Evolutionary conservation across 2,329 filamentous ascomycete genomes (phyloP).

Genomic region (Anisogramma anomala): DNA sequence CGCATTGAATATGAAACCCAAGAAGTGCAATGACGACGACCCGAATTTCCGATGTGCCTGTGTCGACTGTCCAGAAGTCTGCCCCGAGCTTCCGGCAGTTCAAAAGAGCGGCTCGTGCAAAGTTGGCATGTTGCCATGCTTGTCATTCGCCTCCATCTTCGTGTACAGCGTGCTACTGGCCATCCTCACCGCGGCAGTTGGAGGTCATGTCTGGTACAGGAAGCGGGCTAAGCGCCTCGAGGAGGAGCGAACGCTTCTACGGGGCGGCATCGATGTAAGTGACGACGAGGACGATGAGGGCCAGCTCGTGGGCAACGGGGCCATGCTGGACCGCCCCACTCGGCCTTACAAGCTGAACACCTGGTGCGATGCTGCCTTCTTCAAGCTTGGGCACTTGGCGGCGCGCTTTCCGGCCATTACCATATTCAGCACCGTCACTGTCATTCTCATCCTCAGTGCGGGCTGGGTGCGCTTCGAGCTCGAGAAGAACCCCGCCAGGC

Average conservation of each 20-base stretch:
- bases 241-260: conserved; percentile 74
- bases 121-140: conserved; percentile 78
- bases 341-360: conserved; percentile 76
- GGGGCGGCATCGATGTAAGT: conserved; percentile 54
- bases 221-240: conserved; percentile 63
- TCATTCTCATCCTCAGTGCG: conserved; percentile 68
- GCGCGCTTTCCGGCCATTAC: conserved; percentile 78
- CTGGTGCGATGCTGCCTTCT: conserved; percentile 69
- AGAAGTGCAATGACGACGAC: conserved; percentile 83
- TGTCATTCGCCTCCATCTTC: conserved; percentile 86
- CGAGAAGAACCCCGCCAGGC: conserved; percentile 75
- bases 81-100: conserved; percentile 71
- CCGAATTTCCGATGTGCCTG: conserved; percentile 82
- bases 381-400: conserved; percentile 65
- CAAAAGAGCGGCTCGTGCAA: conserved; percentile 58
- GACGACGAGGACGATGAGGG: conserved; percentile 85
- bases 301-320: conserved; percentile 64
- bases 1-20: conserved; percentile 58
- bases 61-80: conserved; percentile 80
- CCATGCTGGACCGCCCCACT: conserved; percentile 67
- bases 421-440: conserved; percentile 60
- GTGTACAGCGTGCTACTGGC: conserved; percentile 68
- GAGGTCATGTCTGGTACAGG: conserved; percentile 65
- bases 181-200: conserved; percentile 51
- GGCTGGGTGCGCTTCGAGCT: conserved; percentile 86